phyloP scores from a whole-genome alignment of 2,329 filamentous ascomycete species.

The Pseudofabraea citricarpa region DNA sequence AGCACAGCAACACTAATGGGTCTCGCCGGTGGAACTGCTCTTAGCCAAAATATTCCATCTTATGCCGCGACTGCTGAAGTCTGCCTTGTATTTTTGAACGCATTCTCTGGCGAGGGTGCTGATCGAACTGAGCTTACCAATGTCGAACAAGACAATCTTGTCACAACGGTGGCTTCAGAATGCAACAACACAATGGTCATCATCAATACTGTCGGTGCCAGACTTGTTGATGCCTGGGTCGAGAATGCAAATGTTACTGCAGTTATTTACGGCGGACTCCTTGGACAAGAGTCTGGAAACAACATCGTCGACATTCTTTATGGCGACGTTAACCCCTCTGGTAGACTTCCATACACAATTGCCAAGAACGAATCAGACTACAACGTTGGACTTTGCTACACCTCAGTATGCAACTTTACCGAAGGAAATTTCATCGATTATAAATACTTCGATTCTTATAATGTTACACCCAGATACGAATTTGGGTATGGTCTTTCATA shows the following conservation, averaged over 20 bases:
- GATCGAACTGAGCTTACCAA: conserved; percentile 57
- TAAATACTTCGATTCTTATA: conserved; percentile 59
- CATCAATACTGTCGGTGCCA: conserved; percentile 58
- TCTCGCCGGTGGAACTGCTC: background rate
- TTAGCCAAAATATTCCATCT: conserved; percentile 2
- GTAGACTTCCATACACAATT: conserved; percentile 55
- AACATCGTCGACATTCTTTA: conserved; percentile 57
- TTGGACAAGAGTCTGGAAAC: conserved; percentile 55
- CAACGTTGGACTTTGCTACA: conserved; percentile 34
- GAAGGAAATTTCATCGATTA: conserved; percentile 83
- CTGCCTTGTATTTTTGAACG: conserved; percentile 62
- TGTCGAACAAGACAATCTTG: conserved; percentile 67
- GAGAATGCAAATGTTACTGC: conserved; percentile 55
- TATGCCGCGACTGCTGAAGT: conserved; percentile 41
- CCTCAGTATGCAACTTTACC: conserved; percentile 64
- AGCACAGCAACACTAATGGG: background rate
- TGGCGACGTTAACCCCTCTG: conserved; percentile 50
- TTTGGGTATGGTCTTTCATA: conserved; percentile 77
- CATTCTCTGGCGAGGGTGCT: conserved; percentile 66
- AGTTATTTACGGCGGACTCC: conserved; percentile 54
- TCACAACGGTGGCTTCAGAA: conserved; percentile 66
- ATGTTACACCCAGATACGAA: conserved; percentile 65
- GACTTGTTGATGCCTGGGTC: conserved; percentile 47
- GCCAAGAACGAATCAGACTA: conserved; percentile 35
- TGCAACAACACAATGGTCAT: conserved; percentile 49